Conservation (phyloP, 169 alveolate species). For the Plasmodium falciparum region DNA sequence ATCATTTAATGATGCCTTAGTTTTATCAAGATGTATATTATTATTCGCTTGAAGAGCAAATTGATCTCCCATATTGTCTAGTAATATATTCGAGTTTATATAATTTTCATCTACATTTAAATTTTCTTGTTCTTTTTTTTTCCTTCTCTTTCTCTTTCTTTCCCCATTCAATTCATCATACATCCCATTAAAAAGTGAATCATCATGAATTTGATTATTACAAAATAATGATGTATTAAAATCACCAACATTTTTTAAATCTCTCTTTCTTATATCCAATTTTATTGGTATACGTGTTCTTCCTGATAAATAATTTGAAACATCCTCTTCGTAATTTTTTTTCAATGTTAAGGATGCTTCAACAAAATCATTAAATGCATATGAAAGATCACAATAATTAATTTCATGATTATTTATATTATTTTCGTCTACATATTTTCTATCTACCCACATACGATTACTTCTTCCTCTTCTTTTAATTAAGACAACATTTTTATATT, state of each 20-base stretch:
- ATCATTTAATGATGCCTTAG: too few relatives aligned
- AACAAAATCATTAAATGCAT: constrained; percentile 42
- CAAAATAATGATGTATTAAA: constrained; percentile 16
- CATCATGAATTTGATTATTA: constrained; percentile 7
- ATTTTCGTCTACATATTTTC: constrained; percentile 33
- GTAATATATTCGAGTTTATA: too few relatives aligned
- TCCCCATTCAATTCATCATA: constrained; percentile 46
- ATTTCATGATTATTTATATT: constrained; percentile 26
- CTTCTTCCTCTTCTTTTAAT: constrained; percentile 73
- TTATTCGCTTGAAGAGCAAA: too few relatives aligned
- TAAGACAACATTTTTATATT: constrained; percentile 45
- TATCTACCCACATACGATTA: constrained; percentile 69
- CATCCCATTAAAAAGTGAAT: neutral
- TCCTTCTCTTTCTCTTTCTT: constrained; percentile 25
- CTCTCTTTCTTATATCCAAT: constrained; percentile 26
- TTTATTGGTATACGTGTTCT: constrained; percentile 43
- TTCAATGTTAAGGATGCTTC: constrained; percentile 37
- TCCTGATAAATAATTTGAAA: constrained; percentile 20
- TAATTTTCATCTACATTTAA: too few relatives aligned
- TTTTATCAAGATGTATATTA: too few relatives aligned
- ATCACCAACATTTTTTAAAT: constrained; percentile 27
- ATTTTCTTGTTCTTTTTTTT: constrained; percentile 12
- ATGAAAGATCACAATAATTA: constrained; percentile 38
- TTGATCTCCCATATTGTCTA: too few relatives aligned
- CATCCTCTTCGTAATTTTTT: constrained; percentile 50